Conservation (phyloP, 2,329 filamentous ascomycete genomes). For the Colletotrichum eremochloae region DNA sequence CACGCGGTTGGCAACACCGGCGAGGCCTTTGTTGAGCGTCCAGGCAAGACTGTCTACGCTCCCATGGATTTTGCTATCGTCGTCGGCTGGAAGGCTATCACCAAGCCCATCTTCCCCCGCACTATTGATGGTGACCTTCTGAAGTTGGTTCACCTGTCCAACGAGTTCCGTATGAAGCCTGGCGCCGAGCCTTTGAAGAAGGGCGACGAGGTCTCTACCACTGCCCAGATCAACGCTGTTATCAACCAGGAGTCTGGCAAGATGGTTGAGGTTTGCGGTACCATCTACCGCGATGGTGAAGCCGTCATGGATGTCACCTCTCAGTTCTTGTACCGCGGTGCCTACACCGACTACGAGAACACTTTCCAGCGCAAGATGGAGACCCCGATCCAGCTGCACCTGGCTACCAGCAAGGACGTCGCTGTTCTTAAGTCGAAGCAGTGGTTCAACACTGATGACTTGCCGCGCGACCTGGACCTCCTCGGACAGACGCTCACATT, state of each 20-base stretch:
- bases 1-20: constrained; percentile 98
- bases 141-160: constrained; percentile 96
- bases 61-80: constrained; percentile 99
- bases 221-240: constrained; percentile 95
- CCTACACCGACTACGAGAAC: constrained; percentile 94
- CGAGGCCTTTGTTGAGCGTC: constrained; percentile 95
- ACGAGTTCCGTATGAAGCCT: constrained; percentile 97
- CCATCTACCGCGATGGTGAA: constrained; percentile 85
- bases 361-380: constrained; percentile 99
- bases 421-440: constrained; percentile 96
- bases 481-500: constrained; percentile 95
- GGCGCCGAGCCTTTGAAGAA: constrained; percentile 96
- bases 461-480: constrained; percentile 81
- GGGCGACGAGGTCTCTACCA: constrained; percentile 92
- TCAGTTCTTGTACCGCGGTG: constrained; percentile 95
- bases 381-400: constrained; percentile 92
- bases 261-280: constrained; percentile 99
- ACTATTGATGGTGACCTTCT: constrained; percentile 96
- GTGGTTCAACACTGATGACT: constrained; percentile 89
- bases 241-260: constrained; percentile 99
- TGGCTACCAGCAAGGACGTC: constrained; percentile 89
- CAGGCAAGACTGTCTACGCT: constrained; percentile 92
- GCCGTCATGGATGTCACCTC: constrained; percentile 98
- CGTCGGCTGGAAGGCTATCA: constrained; percentile 99
- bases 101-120: constrained; percentile 98